Evolutionary conservation across 805 yeast genomes (phyloP).

Genomic region (Candida taoyuanica): DNA sequence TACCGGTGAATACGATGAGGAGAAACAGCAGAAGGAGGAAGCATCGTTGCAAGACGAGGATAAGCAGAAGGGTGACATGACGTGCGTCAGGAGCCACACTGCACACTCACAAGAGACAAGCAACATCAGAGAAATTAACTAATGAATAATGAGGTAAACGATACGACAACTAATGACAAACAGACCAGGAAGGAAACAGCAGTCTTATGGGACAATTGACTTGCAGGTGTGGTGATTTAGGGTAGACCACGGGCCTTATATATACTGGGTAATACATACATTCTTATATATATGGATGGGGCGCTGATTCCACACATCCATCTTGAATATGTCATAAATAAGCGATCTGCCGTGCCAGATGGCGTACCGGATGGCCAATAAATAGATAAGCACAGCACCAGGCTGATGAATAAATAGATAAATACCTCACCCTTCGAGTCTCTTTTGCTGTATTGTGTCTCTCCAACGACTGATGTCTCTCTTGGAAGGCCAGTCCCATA

Average conservation of each 20-base stretch:
- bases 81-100: not conserved
- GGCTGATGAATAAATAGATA: constrained; percentile 4
- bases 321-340: not conserved
- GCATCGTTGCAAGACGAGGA: not conserved
- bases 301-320: too few species aligned
- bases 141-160: constrained; percentile 1
- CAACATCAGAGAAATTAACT: not conserved
- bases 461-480: constrained; percentile 24
- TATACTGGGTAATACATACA: too few species aligned
- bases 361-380: constrained; percentile 2
- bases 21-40: constrained; percentile 1
- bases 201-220: constrained; percentile 3
- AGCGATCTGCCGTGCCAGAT: too few species aligned
- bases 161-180: constrained; percentile 1
- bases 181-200: constrained; percentile 4
- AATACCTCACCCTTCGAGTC: constrained; percentile 3
- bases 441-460: not conserved
- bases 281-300: too few species aligned
- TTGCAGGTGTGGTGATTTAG: constrained; percentile 1
- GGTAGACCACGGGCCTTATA: not conserved
- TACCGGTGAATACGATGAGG: constrained; percentile 10
- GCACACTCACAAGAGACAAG: not conserved
- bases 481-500: constrained; percentile 36
- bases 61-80: not conserved
- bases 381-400: too few species aligned